Evolutionary conservation across 495 filamentous ascomycete genomes (phyloP).

Genomic region (Lepraria neglecta): DNA sequence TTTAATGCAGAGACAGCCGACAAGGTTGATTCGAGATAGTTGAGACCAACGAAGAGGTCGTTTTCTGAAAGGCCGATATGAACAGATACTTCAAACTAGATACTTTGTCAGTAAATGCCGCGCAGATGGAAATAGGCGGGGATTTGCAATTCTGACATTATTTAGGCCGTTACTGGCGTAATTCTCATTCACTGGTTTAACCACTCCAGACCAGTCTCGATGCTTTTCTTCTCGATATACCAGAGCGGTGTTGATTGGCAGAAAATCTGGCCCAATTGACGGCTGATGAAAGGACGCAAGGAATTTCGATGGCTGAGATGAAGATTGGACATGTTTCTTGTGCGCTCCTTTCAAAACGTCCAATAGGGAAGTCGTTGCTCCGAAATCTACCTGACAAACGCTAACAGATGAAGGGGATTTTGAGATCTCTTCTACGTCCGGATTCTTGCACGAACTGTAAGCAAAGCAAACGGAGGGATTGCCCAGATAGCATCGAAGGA

Average conservation of each 20-base stretch:
- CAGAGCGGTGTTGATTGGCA: conserved; percentile 13
- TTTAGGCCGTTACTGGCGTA: neutral
- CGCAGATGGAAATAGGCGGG: neutral
- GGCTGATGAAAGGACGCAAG: neutral
- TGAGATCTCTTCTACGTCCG: neutral
- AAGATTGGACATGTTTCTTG: neutral
- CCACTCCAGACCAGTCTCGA: conserved; percentile 8
- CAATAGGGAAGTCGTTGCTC: neutral
- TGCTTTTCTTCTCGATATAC: conserved; percentile 5
- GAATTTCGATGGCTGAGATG: neutral
- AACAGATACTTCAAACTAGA: conserved; percentile 12
- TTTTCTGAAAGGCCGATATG: conserved; percentile 7
- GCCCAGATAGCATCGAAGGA: conserved; percentile 45
- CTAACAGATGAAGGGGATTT: neutral
- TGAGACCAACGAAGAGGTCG: conserved; percentile 9
- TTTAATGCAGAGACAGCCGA: conserved; percentile 21
- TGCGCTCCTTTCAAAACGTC: conserved; percentile 13
- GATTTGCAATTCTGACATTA: conserved; percentile 2
- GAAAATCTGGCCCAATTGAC: neutral
- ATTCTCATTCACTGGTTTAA: neutral
- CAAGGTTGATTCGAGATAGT: conserved; percentile 19
- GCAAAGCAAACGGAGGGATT: conserved; percentile 53
- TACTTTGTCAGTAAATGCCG: neutral
- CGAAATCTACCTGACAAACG: conserved; percentile 6
- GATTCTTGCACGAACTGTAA: conserved; percentile 25